A percentile compares a stretch with the other conserved stretches of the same genome.
phyloP scores from a whole-genome alignment of 169 alveolate genomes.

The Sarcocystis neurona region DNA sequence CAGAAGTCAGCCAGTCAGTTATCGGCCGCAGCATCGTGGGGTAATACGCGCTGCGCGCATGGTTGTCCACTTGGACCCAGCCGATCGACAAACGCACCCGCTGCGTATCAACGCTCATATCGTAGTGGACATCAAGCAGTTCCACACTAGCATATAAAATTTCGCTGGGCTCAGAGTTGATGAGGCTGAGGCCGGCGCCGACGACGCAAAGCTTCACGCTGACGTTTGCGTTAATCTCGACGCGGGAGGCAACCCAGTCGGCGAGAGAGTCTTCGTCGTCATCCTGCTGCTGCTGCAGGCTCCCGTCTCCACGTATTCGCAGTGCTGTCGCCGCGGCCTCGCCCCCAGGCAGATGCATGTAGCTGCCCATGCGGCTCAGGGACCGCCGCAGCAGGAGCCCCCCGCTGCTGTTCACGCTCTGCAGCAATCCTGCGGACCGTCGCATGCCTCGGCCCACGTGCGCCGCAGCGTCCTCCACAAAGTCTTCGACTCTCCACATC shows the following conservation, averaged over 20 bases:
- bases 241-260: not conserved
- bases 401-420: no score
- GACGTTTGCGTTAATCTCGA: slow-evolving; percentile 6
- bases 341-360: no score
- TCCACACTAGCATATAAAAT: slow-evolving; percentile 30
- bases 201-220: slow-evolving; percentile 31
- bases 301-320: no score
- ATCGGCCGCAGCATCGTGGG: slow-evolving; percentile 63
- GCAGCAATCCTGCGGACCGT: no score
- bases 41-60: slow-evolving; percentile 54
- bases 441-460: no score
- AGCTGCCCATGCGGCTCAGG: no score
- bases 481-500: no score
- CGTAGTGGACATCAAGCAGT: slow-evolving; percentile 20
- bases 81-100: slow-evolving; percentile 34
- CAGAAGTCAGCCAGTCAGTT: slow-evolving; percentile 45
- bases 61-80: slow-evolving; percentile 62
- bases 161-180: slow-evolving; percentile 54
- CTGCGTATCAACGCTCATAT: slow-evolving; percentile 17
- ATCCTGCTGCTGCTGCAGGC: no score
- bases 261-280: not conserved
- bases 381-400: no score
- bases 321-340: no score
- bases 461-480: no score
- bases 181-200: slow-evolving; percentile 48